Conservation (phyloP, 2,329 filamentous ascomycete species). For the Trichophyton equinum region DNA sequence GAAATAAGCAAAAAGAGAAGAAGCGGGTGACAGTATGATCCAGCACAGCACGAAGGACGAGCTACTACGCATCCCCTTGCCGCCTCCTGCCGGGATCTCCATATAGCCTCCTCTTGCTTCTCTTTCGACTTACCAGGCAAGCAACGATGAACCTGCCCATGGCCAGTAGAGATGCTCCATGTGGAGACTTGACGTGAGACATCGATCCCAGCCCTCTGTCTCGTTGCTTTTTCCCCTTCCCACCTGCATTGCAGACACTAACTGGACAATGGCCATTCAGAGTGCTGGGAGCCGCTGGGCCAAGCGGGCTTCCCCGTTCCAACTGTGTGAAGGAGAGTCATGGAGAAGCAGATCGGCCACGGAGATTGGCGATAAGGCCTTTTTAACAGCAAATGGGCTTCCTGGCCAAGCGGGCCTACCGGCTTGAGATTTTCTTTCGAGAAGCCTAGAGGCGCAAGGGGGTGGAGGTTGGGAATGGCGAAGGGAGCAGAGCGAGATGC, state of each 20-base stretch:
- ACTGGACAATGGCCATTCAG: neutral
- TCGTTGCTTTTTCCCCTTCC: neutral
- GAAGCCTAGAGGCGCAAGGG: neutral
- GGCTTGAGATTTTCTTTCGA: neutral
- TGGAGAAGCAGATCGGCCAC: neutral
- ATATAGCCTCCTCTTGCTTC: neutral
- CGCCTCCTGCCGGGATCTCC: neutral
- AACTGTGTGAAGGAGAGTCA: neutral
- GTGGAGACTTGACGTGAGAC: neutral
- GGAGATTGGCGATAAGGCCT: neutral
- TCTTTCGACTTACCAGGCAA: neutral
- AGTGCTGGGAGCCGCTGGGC: neutral
- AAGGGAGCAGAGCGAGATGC: neutral
- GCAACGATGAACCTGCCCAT: neutral
- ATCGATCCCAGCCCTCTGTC: neutral
- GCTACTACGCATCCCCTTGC: neutral
- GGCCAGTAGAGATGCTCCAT: neutral
- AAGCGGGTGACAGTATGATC: neutral
- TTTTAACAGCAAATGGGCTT: neutral
- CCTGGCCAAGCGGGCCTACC: neutral
- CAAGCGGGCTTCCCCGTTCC: neutral
- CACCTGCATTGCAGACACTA: neutral
- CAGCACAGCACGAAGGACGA: neutral
- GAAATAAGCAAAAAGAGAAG: neutral
- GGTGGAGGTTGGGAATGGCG: neutral